phyloP scores from a whole-genome alignment of 208 protist genomes.

The Porcisia hertigi region DNA sequence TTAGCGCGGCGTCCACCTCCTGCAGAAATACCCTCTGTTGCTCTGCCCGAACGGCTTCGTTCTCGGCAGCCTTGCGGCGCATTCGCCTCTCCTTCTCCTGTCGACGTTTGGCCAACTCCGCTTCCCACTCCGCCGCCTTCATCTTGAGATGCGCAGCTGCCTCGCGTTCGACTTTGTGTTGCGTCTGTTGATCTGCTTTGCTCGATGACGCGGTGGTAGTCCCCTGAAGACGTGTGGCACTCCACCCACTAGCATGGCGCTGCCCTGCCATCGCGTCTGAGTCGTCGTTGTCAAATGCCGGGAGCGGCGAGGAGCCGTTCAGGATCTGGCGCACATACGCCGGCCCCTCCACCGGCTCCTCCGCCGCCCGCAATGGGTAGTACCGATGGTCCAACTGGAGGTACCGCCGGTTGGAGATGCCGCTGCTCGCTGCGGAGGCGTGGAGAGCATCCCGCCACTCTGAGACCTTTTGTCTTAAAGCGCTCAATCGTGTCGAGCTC shows the following conservation, averaged over 20 bases:
- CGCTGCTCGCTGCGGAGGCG: neutral
- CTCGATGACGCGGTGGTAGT: neutral
- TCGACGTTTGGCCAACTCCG: slow-evolving; percentile 28
- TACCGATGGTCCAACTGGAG: slow-evolving; percentile 33
- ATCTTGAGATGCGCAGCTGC: slow-evolving; percentile 6
- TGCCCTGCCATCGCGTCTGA: neutral
- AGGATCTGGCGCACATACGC: slow-evolving; percentile 36
- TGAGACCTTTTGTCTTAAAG: neutral
- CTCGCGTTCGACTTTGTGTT: neutral
- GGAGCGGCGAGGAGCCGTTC: slow-evolving; percentile 27
- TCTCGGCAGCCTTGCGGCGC: slow-evolving; percentile 33
- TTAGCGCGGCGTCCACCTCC: slow-evolving; percentile 25
- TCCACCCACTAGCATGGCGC: neutral
- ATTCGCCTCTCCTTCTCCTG: slow-evolving; percentile 28
- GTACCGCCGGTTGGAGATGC: slow-evolving; percentile 24
- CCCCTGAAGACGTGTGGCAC: neutral
- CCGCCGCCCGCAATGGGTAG: slow-evolving; percentile 23
- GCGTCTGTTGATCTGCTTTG: neutral
- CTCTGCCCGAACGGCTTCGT: slow-evolving; percentile 26
- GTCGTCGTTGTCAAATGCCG: slow-evolving; percentile 13
- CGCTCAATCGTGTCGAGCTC: slow-evolving; percentile 7
- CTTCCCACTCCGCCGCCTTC: slow-evolving; percentile 23
- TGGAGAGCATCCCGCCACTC: neutral
- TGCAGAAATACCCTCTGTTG: slow-evolving; percentile 23
- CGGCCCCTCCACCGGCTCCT: slow-evolving; percentile 30